These are phyloP conservation scores for Daldinia concentrica DNA, from an alignment of 495 filamentous ascomycete genomes.

Conservation along the genomic window DNA sequence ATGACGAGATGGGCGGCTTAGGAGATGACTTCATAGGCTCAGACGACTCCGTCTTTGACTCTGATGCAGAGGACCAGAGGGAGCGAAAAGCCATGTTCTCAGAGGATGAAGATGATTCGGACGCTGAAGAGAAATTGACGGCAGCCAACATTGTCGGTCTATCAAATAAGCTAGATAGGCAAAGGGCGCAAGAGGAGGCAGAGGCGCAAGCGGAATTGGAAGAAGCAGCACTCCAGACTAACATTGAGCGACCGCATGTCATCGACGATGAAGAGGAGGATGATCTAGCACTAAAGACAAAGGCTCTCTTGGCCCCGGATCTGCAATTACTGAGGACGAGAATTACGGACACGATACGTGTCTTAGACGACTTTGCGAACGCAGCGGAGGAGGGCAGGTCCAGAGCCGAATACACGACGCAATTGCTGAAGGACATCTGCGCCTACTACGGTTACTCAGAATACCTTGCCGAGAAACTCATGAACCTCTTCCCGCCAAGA, in stretches of 20 bases:
- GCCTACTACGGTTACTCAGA: constrained; percentile 90
- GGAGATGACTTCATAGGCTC: constrained; percentile 67
- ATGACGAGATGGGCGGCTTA: constrained; percentile 52
- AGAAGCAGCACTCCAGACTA: constrained; percentile 91
- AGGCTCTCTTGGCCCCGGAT: constrained; percentile 77
- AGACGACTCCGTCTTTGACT: constrained; percentile 76
- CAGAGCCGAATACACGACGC: constrained; percentile 83
- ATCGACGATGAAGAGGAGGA: constrained; percentile 65
- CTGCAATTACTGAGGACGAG: constrained; percentile 87
- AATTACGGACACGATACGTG: constrained; percentile 91
- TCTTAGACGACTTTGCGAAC: constrained; percentile 85
- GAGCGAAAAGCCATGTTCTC: constrained; percentile 80
- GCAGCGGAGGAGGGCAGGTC: constrained; percentile 80
- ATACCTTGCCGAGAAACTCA: constrained; percentile 85
- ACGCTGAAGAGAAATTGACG: constrained; percentile 89
- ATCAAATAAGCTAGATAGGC: constrained; percentile 79
- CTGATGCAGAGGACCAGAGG: constrained; percentile 74
- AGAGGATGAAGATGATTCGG: constrained; percentile 90
- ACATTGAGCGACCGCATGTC: constrained; percentile 81
- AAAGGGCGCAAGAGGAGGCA: constrained; percentile 73
- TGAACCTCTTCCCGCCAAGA: constrained; percentile 88
- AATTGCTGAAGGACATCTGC: constrained; percentile 91
- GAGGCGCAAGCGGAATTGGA: constrained; percentile 83
- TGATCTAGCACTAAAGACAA: constrained; percentile 55
- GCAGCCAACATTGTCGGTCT: constrained; percentile 96